phyloP scores from a whole-genome alignment of 2,329 filamentous ascomycete species.

The Neonectria punicea region DNA sequence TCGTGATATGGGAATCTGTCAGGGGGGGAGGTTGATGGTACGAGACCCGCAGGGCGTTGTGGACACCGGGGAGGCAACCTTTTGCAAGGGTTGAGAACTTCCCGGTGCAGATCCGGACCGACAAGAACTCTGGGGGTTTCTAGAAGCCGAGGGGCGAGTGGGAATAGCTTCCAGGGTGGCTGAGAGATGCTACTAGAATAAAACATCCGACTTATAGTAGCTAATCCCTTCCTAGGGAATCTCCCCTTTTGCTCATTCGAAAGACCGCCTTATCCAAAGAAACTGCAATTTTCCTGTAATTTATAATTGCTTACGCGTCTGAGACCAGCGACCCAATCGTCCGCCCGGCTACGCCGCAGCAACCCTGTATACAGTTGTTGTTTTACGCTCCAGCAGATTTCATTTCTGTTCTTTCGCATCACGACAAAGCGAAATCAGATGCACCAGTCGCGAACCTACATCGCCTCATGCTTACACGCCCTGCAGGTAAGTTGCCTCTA shows the following conservation, averaged over 20 bases:
- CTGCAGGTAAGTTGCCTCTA: constrained; percentile 25
- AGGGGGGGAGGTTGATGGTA: not conserved
- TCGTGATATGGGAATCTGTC: too few species aligned
- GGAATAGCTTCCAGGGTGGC: not conserved
- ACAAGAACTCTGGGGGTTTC: not conserved
- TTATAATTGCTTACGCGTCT: not conserved
- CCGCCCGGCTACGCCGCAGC: not conserved
- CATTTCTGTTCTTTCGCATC: not conserved
- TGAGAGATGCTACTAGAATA: not conserved
- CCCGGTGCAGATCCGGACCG: not conserved
- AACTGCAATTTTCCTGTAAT: too few species aligned
- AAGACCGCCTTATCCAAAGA: not conserved
- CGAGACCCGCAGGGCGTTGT: constrained; percentile 11
- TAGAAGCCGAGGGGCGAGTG: not conserved
- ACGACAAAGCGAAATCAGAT: not conserved
- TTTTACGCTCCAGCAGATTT: not conserved
- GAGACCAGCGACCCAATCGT: not conserved
- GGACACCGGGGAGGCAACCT: constrained; percentile 3
- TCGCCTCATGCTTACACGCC: constrained; percentile 14
- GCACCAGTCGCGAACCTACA: not conserved
- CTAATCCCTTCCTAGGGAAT: not conserved
- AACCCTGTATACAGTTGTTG: not conserved
- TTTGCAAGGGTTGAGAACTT: not conserved
- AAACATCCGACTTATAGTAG: not conserved
- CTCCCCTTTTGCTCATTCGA: not conserved